A percentile compares a stretch with the other conserved stretches of the same genome.
Conservation (phyloP, 176 grass and related monocot genomes). For the Ampelocalamus luodianensis region DNA sequence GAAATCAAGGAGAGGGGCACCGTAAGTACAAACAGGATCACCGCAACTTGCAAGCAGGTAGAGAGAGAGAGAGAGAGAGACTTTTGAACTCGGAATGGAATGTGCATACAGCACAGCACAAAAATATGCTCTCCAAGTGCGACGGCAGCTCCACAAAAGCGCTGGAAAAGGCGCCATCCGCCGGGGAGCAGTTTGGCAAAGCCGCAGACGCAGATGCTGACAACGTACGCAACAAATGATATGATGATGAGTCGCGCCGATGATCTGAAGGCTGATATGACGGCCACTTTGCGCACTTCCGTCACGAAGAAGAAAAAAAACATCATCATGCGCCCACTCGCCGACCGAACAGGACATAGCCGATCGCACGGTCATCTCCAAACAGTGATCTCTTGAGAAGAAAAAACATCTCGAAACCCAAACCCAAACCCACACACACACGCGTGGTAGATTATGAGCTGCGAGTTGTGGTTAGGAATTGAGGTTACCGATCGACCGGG, state of each 20-base stretch:
- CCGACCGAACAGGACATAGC: neutral
- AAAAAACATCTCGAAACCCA: neutral
- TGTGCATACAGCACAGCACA: constrained; percentile 15
- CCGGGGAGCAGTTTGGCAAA: neutral
- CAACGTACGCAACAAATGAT: constrained; percentile 40
- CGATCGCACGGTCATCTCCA: neutral
- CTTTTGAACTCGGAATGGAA: constrained; percentile 32
- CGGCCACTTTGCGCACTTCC: neutral
- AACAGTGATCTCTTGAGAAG: neutral
- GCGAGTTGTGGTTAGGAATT: too few species aligned
- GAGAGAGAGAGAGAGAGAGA: neutral
- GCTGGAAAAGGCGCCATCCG: neutral
- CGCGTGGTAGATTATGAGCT: too few species aligned
- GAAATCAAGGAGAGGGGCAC: neutral
- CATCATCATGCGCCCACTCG: neutral
- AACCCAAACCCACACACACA: neutral
- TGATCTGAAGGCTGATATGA: constrained; percentile 19
- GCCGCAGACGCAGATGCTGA: constrained; percentile 24
- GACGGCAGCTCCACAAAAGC: neutral
- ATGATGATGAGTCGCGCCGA: neutral
- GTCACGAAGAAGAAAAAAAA: neutral
- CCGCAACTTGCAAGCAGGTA: neutral
- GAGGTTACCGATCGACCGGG: too few species aligned
- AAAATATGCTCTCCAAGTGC: constrained; percentile 25
- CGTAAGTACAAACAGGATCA: neutral